A percentile compares a stretch with the other conserved stretches of the same genome.
Conservation (phyloP, 2,329 filamentous ascomycete genomes). For the Xylariaceae sp. region DNA sequence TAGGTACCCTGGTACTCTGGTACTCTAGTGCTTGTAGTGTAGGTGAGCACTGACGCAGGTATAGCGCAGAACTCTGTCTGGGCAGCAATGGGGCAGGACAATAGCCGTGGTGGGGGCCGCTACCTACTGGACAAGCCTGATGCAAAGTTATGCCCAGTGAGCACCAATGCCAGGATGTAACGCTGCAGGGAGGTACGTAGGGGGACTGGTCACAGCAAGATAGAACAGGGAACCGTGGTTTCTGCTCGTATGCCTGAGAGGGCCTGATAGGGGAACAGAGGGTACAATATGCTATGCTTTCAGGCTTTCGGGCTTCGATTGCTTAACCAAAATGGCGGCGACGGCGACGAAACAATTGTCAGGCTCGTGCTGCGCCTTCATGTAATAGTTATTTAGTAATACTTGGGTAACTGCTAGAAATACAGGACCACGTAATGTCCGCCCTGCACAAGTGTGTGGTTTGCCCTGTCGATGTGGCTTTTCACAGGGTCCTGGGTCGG, state of each 20-base stretch:
- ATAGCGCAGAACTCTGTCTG: slow-evolving; percentile 8
- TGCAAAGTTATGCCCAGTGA: not conserved
- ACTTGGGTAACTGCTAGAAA: not conserved
- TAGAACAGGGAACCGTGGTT: slow-evolving; percentile 6
- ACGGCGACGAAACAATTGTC: slow-evolving; percentile 6
- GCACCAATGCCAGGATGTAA: slow-evolving; percentile 7
- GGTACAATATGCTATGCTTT: not conserved
- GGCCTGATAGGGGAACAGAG: slow-evolving; percentile 1
- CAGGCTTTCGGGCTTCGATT: slow-evolving; percentile 10
- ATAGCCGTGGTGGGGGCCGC: slow-evolving; percentile 10
- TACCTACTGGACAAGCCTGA: slow-evolving; percentile 2
- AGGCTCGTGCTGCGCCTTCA: slow-evolving; percentile 15
- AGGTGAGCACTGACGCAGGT: not conserved
- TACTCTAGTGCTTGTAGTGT: slow-evolving; percentile 4
- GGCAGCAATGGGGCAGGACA: slow-evolving; percentile 10
- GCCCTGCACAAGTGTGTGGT: slow-evolving; percentile 1
- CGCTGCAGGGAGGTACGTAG: not conserved
- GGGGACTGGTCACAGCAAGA: slow-evolving; percentile 1
- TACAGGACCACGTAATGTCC: not conserved
- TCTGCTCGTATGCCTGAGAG: slow-evolving; percentile 13
- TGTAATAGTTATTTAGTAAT: slow-evolving; percentile 7
- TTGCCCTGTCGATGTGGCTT: slow-evolving; percentile 3
- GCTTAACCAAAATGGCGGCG: no score
- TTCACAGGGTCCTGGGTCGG: slow-evolving; percentile 11
- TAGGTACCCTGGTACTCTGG: not conserved